Percentiles rank a stretch among this genome's conserved stretches.
Evolutionary conservation across 805 yeast species (phyloP).

Genomic region (Zygosaccharomyces siamensis): DNA sequence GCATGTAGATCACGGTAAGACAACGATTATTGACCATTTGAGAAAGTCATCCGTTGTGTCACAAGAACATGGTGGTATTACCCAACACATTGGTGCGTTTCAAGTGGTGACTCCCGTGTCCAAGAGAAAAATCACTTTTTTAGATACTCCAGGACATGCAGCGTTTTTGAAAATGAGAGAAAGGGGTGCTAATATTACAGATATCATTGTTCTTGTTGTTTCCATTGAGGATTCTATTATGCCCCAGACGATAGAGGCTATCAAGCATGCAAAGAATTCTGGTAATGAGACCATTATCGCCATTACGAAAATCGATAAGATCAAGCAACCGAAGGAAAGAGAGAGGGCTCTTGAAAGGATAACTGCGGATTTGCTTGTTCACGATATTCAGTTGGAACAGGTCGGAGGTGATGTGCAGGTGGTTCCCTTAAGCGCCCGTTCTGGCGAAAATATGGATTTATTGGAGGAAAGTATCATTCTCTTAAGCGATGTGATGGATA

Average conservation of each 20-base stretch:
- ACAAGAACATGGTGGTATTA: constrained; percentile 91
- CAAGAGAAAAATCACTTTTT: constrained; percentile 73
- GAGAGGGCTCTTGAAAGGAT: constrained; percentile 73
- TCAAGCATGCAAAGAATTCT: constrained; percentile 74
- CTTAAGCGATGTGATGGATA: constrained; percentile 75
- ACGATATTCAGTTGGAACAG: constrained; percentile 82
- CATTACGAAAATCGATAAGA: constrained; percentile 84
- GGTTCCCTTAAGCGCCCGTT: constrained; percentile 79
- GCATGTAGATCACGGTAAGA: constrained; percentile 97
- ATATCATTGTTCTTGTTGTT: constrained; percentile 84
- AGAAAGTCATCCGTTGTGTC: constrained; percentile 80
- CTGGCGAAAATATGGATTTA: constrained; percentile 85
- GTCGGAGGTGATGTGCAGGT: constrained; percentile 95
- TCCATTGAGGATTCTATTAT: constrained; percentile 97
- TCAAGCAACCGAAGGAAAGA: constrained; percentile 30
- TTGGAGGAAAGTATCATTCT: constrained; percentile 86
- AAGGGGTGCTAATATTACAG: constrained; percentile 92
- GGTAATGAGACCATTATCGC: constrained; percentile 67
- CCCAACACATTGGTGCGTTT: constrained; percentile 97
- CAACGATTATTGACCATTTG: constrained; percentile 83
- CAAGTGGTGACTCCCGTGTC: constrained; percentile 75
- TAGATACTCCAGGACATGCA: constrained; percentile 98
- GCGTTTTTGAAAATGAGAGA: constrained; percentile 95
- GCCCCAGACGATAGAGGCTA: constrained; percentile 97
- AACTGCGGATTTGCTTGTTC: constrained; percentile 64